phyloP scores from a whole-genome alignment of 805 yeast genomes.

The Maudiozyma saulgeensis region DNA sequence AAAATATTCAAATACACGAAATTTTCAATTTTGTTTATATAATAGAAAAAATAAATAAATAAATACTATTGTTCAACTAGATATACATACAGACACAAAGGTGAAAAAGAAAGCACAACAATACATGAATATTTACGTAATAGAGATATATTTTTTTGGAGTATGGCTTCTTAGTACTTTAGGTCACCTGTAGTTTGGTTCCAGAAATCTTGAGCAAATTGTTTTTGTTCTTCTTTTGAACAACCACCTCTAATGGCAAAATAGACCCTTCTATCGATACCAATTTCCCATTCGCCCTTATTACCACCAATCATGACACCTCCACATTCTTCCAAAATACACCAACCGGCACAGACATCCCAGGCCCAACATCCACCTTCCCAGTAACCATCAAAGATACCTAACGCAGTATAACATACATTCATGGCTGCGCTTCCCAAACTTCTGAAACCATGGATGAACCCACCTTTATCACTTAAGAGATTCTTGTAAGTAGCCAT shows the following conservation, averaged over 20 bases:
- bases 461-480: conserved; percentile 42
- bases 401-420: conserved; percentile 48
- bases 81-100: neutral
- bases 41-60: too few relatives aligned
- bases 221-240: conserved; percentile 31
- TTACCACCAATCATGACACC: conserved; percentile 49
- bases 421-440: conserved; percentile 61
- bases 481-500: conserved; percentile 39
- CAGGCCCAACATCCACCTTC: conserved; percentile 63
- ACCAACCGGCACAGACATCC: conserved; percentile 67
- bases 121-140: neutral
- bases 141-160: too few relatives aligned
- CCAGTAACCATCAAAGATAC: conserved; percentile 54
- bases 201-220: conserved; percentile 43
- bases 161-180: conserved; percentile 21
- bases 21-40: too few relatives aligned
- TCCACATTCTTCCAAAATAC: conserved; percentile 50
- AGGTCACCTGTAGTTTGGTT: conserved; percentile 37
- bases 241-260: conserved; percentile 49
- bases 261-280: conserved; percentile 44
- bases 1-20: too few relatives aligned
- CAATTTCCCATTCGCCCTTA: conserved; percentile 38
- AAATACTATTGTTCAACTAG: neutral
- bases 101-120: neutral
- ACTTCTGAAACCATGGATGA: conserved; percentile 52